phyloP scores from a whole-genome alignment of 495 filamentous ascomycete genomes.

The Xylaria nigripes region DNA sequence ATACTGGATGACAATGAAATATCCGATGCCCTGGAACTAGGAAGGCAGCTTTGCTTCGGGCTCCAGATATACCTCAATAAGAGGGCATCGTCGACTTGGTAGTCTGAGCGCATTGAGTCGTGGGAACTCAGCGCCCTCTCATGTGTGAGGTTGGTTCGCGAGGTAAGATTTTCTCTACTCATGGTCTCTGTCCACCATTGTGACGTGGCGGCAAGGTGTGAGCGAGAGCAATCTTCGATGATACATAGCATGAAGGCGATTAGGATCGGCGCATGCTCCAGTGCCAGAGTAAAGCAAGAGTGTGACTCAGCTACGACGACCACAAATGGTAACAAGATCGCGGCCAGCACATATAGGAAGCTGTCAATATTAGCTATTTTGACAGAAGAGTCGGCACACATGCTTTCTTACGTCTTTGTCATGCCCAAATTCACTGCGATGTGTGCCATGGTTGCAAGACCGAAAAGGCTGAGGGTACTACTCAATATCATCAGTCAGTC shows the following conservation, averaged over 20 bases:
- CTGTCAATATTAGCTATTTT: not conserved
- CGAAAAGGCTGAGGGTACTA: slow-evolving; percentile 21
- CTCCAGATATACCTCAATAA: slow-evolving; percentile 8
- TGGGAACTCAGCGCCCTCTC: not conserved
- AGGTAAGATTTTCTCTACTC: not conserved
- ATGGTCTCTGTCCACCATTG: not conserved
- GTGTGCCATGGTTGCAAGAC: slow-evolving; percentile 14
- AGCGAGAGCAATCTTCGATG: slow-evolving; percentile 6
- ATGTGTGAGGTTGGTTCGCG: no score
- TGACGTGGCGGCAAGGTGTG: not conserved
- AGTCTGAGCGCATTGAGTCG: not conserved
- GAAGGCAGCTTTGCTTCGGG: slow-evolving; percentile 4
- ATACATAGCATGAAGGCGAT: slow-evolving; percentile 5
- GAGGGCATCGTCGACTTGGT: not conserved
- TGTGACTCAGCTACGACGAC: not conserved
- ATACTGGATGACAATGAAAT: slow-evolving; percentile 14
- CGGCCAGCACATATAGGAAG: not conserved
- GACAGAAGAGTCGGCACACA: not conserved
- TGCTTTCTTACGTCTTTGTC: slow-evolving; percentile 1
- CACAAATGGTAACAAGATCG: not conserved
- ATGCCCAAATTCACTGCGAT: not conserved
- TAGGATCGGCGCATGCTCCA: slow-evolving; percentile 1
- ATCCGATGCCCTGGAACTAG: slow-evolving; percentile 19
- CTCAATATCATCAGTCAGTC: not conserved
- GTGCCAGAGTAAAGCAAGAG: not conserved